Percentiles rank a stretch among this genome's conserved stretches.
phyloP scores from a whole-genome alignment of 169 alveolate species.

The Cyclospora cayetanensis region DNA sequence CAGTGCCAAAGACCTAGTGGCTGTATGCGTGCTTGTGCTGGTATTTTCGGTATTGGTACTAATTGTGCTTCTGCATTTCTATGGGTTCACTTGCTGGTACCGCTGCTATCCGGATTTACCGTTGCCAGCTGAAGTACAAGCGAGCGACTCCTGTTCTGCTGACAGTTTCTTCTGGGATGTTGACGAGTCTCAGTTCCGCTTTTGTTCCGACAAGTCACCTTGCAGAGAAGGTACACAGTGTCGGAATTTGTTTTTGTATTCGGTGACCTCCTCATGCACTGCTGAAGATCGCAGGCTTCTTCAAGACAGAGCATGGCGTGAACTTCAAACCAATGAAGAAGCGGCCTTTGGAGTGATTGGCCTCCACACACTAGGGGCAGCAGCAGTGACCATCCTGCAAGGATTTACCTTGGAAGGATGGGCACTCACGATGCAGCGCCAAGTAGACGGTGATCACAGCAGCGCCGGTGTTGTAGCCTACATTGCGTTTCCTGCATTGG shows the following conservation, averaged over 20 bases:
- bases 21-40: constrained; percentile 32
- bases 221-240: constrained; percentile 66
- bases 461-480: constrained; percentile 44
- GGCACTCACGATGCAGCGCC: constrained; percentile 65
- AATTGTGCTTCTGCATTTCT: constrained; percentile 54
- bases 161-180: constrained; percentile 71
- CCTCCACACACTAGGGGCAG: constrained; percentile 33
- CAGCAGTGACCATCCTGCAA: constrained; percentile 57
- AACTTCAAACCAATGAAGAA: constrained; percentile 1
- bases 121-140: constrained; percentile 49
- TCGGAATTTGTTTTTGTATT: constrained; percentile 51
- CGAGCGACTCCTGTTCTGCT: constrained; percentile 59
- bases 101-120: constrained; percentile 55
- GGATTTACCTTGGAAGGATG: constrained; percentile 71
- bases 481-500: constrained; percentile 33
- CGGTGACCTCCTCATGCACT: constrained; percentile 58
- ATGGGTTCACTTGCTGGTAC: constrained; percentile 53
- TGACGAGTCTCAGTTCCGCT: constrained; percentile 53
- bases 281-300: constrained; percentile 44
- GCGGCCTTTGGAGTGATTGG: constrained; percentile 66
- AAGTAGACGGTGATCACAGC: constrained; percentile 54
- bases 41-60: constrained; percentile 40
- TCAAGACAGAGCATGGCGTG: constrained; percentile 53
- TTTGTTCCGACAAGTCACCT: constrained; percentile 55
- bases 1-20: constrained; percentile 62